Percentiles rank a stretch among this genome's conserved stretches.
Evolutionary conservation across 2,329 filamentous ascomycete genomes (phyloP).

Genomic region (Lachnellula cervina): DNA sequence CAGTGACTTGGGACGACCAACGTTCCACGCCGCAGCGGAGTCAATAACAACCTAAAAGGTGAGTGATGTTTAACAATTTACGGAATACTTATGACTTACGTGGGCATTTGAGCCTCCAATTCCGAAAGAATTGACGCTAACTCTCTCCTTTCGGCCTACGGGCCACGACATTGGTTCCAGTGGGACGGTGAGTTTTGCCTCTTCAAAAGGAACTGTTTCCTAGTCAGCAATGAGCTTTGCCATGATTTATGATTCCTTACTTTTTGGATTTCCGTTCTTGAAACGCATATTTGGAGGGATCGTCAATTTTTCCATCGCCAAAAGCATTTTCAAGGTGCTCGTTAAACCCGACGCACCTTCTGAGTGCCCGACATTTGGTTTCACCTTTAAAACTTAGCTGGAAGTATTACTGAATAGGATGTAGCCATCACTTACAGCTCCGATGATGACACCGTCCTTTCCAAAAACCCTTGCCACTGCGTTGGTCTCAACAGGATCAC

Average conservation of each 20-base stretch:
- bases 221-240: neutral
- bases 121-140: constrained; percentile 23
- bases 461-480: constrained; percentile 13
- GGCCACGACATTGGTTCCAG: constrained; percentile 10
- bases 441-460: constrained; percentile 3
- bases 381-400: constrained; percentile 10
- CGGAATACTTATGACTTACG: neutral
- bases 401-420: neutral
- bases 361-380: constrained; percentile 25
- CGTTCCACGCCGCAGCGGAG: constrained; percentile 2
- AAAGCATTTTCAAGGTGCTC: constrained; percentile 22
- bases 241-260: constrained; percentile 1
- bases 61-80: neutral
- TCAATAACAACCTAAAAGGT: constrained; percentile 6
- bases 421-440: constrained; percentile 2
- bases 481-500: constrained; percentile 13
- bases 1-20: neutral
- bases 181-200: constrained; percentile 31
- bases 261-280: constrained; percentile 12
- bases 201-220: constrained; percentile 20
- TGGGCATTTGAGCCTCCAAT: constrained; percentile 22
- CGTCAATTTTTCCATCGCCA: constrained; percentile 20
- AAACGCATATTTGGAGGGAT: constrained; percentile 19
- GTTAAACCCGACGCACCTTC: constrained; percentile 22
- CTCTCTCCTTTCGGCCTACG: constrained; percentile 4